Evolutionary conservation across 2,329 filamentous ascomycete genomes (phyloP), one percentile per base, ranked within the genome.

Genomic region (Epichloe aotearoae): DNA sequence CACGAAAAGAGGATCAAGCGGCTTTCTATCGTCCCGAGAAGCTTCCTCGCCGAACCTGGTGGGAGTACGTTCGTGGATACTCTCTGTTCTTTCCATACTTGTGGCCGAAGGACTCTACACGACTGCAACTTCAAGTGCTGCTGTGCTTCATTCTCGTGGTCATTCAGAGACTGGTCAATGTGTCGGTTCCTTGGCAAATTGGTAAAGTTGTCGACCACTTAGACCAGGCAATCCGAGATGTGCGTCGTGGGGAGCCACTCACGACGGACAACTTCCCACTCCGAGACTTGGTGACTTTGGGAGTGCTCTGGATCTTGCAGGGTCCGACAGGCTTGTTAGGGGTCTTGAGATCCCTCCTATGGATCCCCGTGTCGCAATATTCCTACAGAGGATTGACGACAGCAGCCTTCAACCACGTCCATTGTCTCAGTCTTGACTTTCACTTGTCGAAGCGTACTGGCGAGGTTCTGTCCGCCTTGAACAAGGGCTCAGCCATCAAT

Each of bases 301-400:
- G 95, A 47, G 76, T 78, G 50, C 68, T 95, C 10, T 88, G 94
- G 66, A 84, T 95, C 53, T 76, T 97, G 15, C 93, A 97, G 67
- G 93, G 93, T 2, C 84, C 81, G 49, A 93, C 91, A 53, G 93
- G 93, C 19, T 72, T 97, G 45, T 76, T 98, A 36, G 89, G 89
- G 7, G 91, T 88, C 2, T 61, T 86, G 36, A 80, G 93, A 56
- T 85, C 88, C 19, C 81, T 88, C 37, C 73, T 98, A 36, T 98
- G 93, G 93, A 93, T 98, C 47, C 91, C 93, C 0, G 89, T 98
- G 52, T 88, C 90, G 37, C 93, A 98, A 66, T 95, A 97, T 66
- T 95, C 91, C 0, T 98, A 96, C 68, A 84, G 88, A 62, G 88
- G 93, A 56, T 76, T 98, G 52, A 95, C 90, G 6, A 93, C 93